phyloP scores from a whole-genome alignment of 495 filamentous ascomycete genomes.

The Penicillium diatomitis region DNA sequence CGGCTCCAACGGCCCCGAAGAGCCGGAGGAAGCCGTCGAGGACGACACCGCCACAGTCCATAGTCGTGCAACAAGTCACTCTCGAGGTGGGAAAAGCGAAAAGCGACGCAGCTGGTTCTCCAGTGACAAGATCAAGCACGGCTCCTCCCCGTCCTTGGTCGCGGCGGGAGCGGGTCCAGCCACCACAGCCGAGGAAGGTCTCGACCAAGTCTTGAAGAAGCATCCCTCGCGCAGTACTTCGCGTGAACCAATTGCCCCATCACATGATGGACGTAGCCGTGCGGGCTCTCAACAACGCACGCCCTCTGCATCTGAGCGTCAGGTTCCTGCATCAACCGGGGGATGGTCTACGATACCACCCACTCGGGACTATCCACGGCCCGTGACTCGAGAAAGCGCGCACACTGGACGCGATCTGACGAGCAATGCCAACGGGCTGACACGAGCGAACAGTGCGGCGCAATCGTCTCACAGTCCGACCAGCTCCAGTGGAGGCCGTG shows the following conservation, averaged over 20 bases:
- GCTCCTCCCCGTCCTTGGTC: conserved; percentile 26
- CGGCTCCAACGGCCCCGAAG: conserved; percentile 1
- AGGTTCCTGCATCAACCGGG: conserved; percentile 18
- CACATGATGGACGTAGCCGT: conserved; percentile 26
- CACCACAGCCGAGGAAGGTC: conserved; percentile 14
- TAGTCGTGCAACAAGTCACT: conserved; percentile 33
- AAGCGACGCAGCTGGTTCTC: conserved; percentile 38
- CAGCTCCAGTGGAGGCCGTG: conserved; percentile 21
- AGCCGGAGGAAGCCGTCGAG: conserved; percentile 16
- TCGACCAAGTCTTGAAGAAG: conserved; percentile 14
- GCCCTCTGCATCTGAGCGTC: conserved; percentile 11
- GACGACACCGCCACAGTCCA: conserved; percentile 38
- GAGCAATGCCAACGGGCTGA: conserved; percentile 4
- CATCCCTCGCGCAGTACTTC: conserved; percentile 25
- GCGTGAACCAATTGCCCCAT: conserved; percentile 22
- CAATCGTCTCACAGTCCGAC: not conserved
- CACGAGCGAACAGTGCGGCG: not conserved
- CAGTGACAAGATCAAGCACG: conserved; percentile 26
- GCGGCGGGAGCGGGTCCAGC: conserved; percentile 4
- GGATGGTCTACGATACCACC: conserved; percentile 35
- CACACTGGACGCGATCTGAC: conserved; percentile 6
- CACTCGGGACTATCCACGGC: conserved; percentile 29
- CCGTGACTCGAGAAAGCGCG: conserved; percentile 26
- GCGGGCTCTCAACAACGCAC: conserved; percentile 24
- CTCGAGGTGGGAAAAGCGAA: conserved; percentile 26